phyloP scores from a whole-genome alignment of 345 rosid genomes.

The Reutealis trisperma region DNA sequence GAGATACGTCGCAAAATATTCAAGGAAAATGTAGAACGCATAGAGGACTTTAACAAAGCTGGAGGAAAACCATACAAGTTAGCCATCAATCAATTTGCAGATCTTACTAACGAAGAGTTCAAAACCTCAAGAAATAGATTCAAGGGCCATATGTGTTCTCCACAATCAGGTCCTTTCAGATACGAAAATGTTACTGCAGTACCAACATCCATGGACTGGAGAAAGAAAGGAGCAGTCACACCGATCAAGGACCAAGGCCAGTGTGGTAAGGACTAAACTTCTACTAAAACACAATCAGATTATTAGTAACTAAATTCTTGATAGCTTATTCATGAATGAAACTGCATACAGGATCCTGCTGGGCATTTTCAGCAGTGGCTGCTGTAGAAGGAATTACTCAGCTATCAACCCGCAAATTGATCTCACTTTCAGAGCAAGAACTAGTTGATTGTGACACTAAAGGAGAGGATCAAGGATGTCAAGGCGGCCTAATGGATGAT shows the following conservation, averaged over 20 bases:
- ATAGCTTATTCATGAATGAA: neutral
- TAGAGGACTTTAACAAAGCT: constrained; percentile 3
- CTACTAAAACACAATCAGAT: too few species aligned
- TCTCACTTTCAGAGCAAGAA: constrained; percentile 48
- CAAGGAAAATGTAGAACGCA: constrained; percentile 9
- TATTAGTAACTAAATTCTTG: neutral
- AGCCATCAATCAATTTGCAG: constrained; percentile 17
- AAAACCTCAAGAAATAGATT: constrained; percentile 16
- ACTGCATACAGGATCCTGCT: constrained; percentile 40
- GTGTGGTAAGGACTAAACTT: neutral
- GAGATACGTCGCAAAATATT: constrained; percentile 11
- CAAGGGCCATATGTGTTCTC: constrained; percentile 19
- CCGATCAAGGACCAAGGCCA: constrained; percentile 27
- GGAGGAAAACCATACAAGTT: constrained; percentile 9
- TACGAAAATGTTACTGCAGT: constrained; percentile 18
- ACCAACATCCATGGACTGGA: constrained; percentile 21
- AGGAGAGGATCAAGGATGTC: constrained; percentile 21
- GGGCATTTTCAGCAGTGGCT: constrained; percentile 59
- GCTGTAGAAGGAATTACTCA: constrained; percentile 45
- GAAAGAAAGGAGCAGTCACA: constrained; percentile 19
- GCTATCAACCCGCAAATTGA: constrained; percentile 31
- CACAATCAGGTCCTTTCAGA: constrained; percentile 17
- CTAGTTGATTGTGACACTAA: constrained; percentile 45
- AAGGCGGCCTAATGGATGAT: constrained; percentile 43
- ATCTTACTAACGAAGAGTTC: constrained; percentile 25